Conservation (phyloP, 345 rosid species). For the Eucalyptus cloeziana region DNA sequence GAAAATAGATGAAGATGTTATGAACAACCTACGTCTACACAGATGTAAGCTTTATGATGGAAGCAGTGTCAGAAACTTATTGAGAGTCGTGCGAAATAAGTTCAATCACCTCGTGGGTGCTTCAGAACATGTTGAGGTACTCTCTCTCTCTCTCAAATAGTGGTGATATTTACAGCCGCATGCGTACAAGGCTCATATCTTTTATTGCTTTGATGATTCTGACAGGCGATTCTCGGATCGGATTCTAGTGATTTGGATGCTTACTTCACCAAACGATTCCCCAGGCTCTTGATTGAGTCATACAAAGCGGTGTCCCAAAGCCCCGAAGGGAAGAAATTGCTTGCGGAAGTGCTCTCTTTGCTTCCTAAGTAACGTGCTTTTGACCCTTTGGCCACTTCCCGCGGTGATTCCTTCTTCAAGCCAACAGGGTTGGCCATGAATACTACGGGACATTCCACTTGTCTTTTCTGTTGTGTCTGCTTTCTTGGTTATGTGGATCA, state of each 20-base stretch:
- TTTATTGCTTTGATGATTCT: neutral
- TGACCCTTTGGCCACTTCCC: neutral
- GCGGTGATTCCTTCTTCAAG: neutral
- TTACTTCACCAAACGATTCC: constrained; percentile 63
- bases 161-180: too few species aligned
- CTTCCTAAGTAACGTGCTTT: neutral
- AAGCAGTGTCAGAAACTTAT: too few species aligned
- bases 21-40: too few species aligned
- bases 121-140: too few species aligned
- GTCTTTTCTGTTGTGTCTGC: neutral
- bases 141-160: too few species aligned
- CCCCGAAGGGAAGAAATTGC: constrained; percentile 22
- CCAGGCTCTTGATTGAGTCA: constrained; percentile 66
- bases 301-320: constrained; percentile 17
- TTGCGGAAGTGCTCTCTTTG: constrained; percentile 3
- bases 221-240: constrained; percentile 61
- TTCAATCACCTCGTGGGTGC: too few species aligned
- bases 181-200: too few species aligned
- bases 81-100: too few species aligned
- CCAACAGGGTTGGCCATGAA: neutral
- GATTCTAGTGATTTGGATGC: constrained; percentile 67
- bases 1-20: too few species aligned
- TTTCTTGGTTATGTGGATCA: neutral
- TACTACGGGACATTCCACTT: too few species aligned
- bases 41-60: too few species aligned